A percentile compares a stretch with the other conserved stretches of the same genome.
phyloP scores from a whole-genome alignment of 352 stramenopile genomes.

The Achlya hypogyna region DNA sequence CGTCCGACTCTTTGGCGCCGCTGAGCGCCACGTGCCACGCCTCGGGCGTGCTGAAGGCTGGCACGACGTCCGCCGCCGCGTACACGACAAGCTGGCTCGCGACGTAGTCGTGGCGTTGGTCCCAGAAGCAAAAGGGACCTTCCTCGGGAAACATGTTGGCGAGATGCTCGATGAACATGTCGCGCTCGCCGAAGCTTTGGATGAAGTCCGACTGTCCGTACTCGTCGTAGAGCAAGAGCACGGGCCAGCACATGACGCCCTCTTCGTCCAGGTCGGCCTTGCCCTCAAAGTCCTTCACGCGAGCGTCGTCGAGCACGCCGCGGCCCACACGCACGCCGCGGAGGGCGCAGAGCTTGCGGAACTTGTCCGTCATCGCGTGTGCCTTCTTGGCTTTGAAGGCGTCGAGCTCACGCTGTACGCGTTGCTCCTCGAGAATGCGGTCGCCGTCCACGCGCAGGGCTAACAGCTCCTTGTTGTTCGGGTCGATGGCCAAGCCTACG shows the following conservation, averaged over 20 bases:
- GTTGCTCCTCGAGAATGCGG: slow-evolving; percentile 42
- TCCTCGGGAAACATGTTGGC: slow-evolving; percentile 86
- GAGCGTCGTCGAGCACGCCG: slow-evolving; percentile 67
- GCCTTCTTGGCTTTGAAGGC: slow-evolving; percentile 60
- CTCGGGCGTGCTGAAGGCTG: slow-evolving; percentile 47
- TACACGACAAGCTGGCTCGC: slow-evolving; percentile 71
- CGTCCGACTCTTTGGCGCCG: slow-evolving; percentile 57
- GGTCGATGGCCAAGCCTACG: slow-evolving; percentile 64
- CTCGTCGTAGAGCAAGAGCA: slow-evolving; percentile 80
- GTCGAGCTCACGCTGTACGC: slow-evolving; percentile 46
- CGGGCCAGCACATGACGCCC: slow-evolving; percentile 63
- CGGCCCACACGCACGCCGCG: slow-evolving; percentile 60
- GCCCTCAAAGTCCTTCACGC: slow-evolving; percentile 71
- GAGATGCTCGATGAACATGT: slow-evolving; percentile 74
- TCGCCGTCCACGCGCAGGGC: slow-evolving; percentile 54
- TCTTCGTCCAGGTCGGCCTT: slow-evolving; percentile 67
- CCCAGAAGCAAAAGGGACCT: slow-evolving; percentile 74
- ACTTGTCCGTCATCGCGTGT: slow-evolving; percentile 61
- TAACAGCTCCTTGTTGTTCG: slow-evolving; percentile 67
- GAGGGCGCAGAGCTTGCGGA: slow-evolving; percentile 56
- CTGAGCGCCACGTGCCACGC: slow-evolving; percentile 78
- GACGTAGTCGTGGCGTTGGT: slow-evolving; percentile 55
- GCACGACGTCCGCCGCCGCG: slow-evolving; percentile 54
- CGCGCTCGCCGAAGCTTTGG: slow-evolving; percentile 66
- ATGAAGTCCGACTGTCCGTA: slow-evolving; percentile 80